These are phyloP conservation scores for Lodderomyces oxycetoniae DNA, from an alignment of 1,139 yeast species.

Conservation along the genomic window DNA sequence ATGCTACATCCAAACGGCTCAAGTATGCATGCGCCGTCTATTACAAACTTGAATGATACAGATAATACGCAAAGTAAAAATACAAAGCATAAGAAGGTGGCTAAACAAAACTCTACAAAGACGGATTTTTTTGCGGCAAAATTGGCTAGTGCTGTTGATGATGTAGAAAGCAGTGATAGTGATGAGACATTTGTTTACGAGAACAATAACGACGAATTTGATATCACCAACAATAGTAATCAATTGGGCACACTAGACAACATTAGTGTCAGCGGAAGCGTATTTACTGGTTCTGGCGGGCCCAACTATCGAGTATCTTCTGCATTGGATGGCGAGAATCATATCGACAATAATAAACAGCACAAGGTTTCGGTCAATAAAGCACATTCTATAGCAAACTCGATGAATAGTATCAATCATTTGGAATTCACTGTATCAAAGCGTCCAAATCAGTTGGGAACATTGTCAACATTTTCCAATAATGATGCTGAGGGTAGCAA, in stretches of 20 bases:
- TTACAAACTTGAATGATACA: slow-evolving; percentile 6
- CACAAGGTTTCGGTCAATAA: slow-evolving; percentile 8
- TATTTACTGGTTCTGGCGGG: slow-evolving; percentile 3
- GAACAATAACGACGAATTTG: slow-evolving; percentile 27
- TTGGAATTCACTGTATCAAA: slow-evolving; percentile 14
- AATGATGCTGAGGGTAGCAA: slow-evolving; percentile 8
- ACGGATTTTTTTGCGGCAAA: slow-evolving; percentile 94
- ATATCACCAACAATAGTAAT: slow-evolving; percentile 10
- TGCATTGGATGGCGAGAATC: slow-evolving; percentile 3
- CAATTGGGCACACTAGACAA: slow-evolving; percentile 10
- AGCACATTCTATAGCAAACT: slow-evolving; percentile 19
- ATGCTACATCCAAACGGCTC: slow-evolving; percentile 13
- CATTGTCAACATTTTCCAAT: slow-evolving; percentile 12
- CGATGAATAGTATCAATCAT: slow-evolving; percentile 20
- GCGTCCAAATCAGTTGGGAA: slow-evolving; percentile 12
- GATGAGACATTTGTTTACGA: slow-evolving; percentile 95
- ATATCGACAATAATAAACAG: slow-evolving; percentile 1
- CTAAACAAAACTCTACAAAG: slow-evolving; percentile 46
- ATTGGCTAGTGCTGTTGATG: slow-evolving; percentile 90
- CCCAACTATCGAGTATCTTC: slow-evolving; percentile 7
- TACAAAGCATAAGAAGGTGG: slow-evolving; percentile 18
- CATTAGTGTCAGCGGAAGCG: slow-evolving; percentile 14
- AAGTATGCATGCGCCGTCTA: slow-evolving; percentile 4
- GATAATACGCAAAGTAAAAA: slow-evolving; percentile 11
- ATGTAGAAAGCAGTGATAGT: slow-evolving; percentile 77